These are phyloP conservation scores for Xylariaceae sp. DNA, from an alignment of 2,329 filamentous ascomycete genomes.

Conservation along the genomic window DNA sequence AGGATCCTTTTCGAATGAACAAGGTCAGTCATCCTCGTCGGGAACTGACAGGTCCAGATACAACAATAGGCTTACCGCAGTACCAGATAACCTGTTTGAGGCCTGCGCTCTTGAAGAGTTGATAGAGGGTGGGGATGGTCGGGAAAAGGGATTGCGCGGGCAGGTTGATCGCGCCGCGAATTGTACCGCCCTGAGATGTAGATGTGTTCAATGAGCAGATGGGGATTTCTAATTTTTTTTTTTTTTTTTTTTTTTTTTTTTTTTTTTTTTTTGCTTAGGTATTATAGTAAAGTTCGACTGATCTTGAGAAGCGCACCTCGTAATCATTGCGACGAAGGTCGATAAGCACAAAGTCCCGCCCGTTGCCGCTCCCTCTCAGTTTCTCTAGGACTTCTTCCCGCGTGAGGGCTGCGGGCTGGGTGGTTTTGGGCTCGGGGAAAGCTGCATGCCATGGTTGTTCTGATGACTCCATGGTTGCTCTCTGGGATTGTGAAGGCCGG, in stretches of 20 bases:
- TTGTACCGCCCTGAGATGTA: constrained; percentile 46
- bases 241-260: no score
- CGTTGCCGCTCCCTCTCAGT: constrained; percentile 3
- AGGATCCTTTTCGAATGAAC: constrained; percentile 41
- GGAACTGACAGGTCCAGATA: background rate
- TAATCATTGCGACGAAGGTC: constrained; percentile 40
- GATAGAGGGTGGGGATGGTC: constrained; percentile 39
- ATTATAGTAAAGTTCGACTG: no score
- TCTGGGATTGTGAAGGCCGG: no score
- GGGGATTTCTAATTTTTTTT: no score
- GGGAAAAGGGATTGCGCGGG: constrained; percentile 43
- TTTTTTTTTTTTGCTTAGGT: no score
- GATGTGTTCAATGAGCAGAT: no score
- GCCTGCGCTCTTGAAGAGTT: constrained; percentile 38
- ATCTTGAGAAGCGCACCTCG: constrained; percentile 28
- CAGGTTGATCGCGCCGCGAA: constrained; percentile 48
- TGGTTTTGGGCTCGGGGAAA: constrained; percentile 13
- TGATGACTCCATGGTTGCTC: constrained; percentile 3
- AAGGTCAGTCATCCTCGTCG: background rate
- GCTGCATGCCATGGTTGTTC: constrained; percentile 17
- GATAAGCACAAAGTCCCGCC: constrained; percentile 33
- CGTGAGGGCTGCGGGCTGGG: constrained; percentile 8
- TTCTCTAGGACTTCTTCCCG: constrained; percentile 15
- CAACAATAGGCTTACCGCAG: constrained; percentile 35
- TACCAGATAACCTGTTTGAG: constrained; percentile 42